phyloP scores from a whole-genome alignment of 441 rosid species.

The Breynia disticha region DNA sequence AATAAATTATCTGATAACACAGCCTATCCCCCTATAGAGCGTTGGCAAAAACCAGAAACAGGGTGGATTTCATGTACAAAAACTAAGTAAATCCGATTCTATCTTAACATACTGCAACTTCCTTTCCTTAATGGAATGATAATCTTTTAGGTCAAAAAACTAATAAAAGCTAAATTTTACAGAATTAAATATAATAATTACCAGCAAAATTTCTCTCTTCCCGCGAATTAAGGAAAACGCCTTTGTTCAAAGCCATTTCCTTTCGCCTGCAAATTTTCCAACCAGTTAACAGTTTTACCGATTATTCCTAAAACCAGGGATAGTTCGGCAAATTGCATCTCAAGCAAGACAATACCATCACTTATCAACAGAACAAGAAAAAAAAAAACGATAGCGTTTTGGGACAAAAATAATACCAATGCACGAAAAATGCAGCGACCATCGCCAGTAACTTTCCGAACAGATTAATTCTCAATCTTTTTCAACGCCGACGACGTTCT shows the following conservation, averaged over 20 bases:
- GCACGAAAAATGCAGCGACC: slow-evolving; percentile 92
- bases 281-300: not conserved
- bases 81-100: no score
- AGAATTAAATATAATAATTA: slow-evolving; percentile 3
- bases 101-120: no score
- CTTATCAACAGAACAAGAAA: not conserved
- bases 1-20: no score
- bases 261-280: slow-evolving; percentile 52
- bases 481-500: slow-evolving; percentile 41
- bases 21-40: no score
- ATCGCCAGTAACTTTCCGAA: slow-evolving; percentile 71
- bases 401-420: slow-evolving; percentile 33
- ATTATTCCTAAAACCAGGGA: no score
- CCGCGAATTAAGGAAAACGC: slow-evolving; percentile 38
- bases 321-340: no score
- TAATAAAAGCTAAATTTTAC: not conserved
- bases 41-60: no score
- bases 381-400: slow-evolving; percentile 8
- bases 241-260: slow-evolving; percentile 91
- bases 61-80: no score
- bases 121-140: no score
- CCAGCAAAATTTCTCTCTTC: slow-evolving; percentile 81
- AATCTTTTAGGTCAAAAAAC: no score
- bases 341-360: no score
- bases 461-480: slow-evolving; percentile 57